A percentile compares a stretch with the other conserved stretches of the same genome.
phyloP scores from a whole-genome alignment of 1,284 basidiomycete genomes.

The Baeospora myosura region DNA sequence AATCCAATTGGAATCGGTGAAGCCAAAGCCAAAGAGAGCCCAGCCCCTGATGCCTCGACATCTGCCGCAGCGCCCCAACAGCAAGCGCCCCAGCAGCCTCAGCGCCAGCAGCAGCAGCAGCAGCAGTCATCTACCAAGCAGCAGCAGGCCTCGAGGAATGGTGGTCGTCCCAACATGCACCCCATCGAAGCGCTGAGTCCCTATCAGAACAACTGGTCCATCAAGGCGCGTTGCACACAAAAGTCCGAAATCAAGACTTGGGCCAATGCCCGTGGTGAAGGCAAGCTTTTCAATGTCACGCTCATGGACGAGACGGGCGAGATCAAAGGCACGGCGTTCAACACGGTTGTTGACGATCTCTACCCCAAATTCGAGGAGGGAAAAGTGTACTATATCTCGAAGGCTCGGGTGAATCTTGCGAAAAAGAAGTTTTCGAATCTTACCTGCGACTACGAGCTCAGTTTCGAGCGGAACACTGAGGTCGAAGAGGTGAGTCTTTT shows the following conservation, averaged over 20 bases:
- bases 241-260: slow-evolving; percentile 89
- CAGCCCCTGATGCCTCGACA: slow-evolving; percentile 7
- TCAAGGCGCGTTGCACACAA: slow-evolving; percentile 89
- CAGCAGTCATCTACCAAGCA: slow-evolving; percentile 12
- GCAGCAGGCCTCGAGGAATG: background rate
- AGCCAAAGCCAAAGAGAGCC: background rate
- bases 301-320: slow-evolving; percentile 95
- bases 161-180: slow-evolving; percentile 25
- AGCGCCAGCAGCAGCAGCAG: slow-evolving; percentile 13
- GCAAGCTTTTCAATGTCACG: slow-evolving; percentile 90
- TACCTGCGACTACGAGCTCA: slow-evolving; percentile 91
- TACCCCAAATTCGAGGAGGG: slow-evolving; percentile 85
- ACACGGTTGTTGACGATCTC: slow-evolving; percentile 77
- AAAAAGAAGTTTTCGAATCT: slow-evolving; percentile 96
- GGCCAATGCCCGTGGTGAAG: slow-evolving; percentile 89
- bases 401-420: slow-evolving; percentile 87
- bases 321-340: slow-evolving; percentile 90
- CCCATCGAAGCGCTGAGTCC: slow-evolving; percentile 95
- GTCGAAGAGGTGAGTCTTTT: slow-evolving; percentile 60
- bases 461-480: slow-evolving; percentile 78
- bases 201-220: slow-evolving; percentile 98
- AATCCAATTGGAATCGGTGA: slow-evolving; percentile 7
- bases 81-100: slow-evolving; percentile 11
- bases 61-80: slow-evolving; percentile 17
- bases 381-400: slow-evolving; percentile 89